Evolutionary conservation across 1,284 basidiomycete genomes (phyloP).

Genomic region (Paramarasmius palmivorus): DNA sequence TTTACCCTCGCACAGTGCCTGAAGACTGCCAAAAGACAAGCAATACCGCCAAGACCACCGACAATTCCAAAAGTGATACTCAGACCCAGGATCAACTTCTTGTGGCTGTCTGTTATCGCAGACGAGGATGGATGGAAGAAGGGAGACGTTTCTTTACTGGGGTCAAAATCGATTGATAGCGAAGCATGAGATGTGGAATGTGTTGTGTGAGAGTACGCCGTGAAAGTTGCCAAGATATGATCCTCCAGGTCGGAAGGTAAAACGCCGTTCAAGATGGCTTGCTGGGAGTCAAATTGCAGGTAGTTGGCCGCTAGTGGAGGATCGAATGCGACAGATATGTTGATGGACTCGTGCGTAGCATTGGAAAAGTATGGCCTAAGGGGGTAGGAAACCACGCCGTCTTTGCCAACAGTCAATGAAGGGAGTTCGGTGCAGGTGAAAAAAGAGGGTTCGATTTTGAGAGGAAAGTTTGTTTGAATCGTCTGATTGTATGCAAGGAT

Average conservation of each 20-base stretch:
- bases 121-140: constrained; percentile 28
- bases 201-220: constrained; percentile 62
- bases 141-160: constrained; percentile 25
- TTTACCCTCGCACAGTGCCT: constrained; percentile 54
- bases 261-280: constrained; percentile 51
- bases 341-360: constrained; percentile 35
- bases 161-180: constrained; percentile 48
- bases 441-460: constrained; percentile 69
- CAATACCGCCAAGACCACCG: constrained; percentile 58
- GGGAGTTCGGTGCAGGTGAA: constrained; percentile 63
- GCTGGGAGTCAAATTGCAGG: constrained; percentile 48
- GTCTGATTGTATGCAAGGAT: constrained; percentile 71
- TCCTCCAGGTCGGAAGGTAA: constrained; percentile 46
- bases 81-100: constrained; percentile 55
- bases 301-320: constrained; percentile 47
- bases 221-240: constrained; percentile 53
- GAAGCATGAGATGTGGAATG: constrained; percentile 71
- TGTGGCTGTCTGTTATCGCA: constrained; percentile 42
- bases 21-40: constrained; percentile 52
- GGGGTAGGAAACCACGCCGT: constrained; percentile 44
- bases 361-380: constrained; percentile 57
- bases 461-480: constrained; percentile 56
- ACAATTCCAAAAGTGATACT: constrained; percentile 63
- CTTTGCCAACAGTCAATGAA: constrained; percentile 50
- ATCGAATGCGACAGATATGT: constrained; percentile 52